Evolutionary conservation across 192 early-diverging fungal species (phyloP), one percentile per base, ranked within the genome.

Genomic region (Phlyctochytrium arcticum): DNA sequence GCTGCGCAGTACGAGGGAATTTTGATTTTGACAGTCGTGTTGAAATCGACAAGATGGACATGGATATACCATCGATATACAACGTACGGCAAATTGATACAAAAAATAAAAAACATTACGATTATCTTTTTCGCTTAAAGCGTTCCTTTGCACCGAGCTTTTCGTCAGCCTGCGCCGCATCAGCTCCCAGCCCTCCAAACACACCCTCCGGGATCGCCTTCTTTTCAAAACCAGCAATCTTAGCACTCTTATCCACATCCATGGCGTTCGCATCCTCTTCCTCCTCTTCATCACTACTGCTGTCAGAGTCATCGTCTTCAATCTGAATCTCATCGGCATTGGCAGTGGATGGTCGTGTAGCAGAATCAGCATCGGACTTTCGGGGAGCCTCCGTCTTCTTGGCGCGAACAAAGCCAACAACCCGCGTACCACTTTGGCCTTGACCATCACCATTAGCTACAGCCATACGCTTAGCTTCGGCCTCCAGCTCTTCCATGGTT

Each of bases 311-410:
- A 32, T 82, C 81, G 55, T 78, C 75, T 36, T 77, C 82, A 71
- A 90, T 89, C 12, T 82, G 73, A 67, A 88, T 88, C 68, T 85
- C 85, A 63, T 90, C 87, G 23, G 87, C 84, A 59, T 89, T 89
- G 6, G 70, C 67, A 37, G 57, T 60, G 30, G 55, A 27, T 24
- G 72, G 58, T 1, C 6, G 44, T 7, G 29, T 54, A n/a, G 60
- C 35, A 12, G 39, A 19, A 12, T 12, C 15, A 0, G 39, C 39
- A 44, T 12, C 12, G 39, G 21, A 12, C 39, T 44, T 44, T n/a
- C n/a, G n/a, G n/a, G n/a, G n/a, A n/a, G 39, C 51, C 35, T 78
- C 75, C 35, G 74, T 72, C 47, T 36, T 57, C 36, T 58, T 72
- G 5, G 79, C 79, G 3, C 74, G 70, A 5, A 83, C 81, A 49